Evolutionary conservation across 2,329 filamentous ascomycete genomes (phyloP), one percentile per base, ranked within the genome.

Genomic region (Cercospora sp.): DNA sequence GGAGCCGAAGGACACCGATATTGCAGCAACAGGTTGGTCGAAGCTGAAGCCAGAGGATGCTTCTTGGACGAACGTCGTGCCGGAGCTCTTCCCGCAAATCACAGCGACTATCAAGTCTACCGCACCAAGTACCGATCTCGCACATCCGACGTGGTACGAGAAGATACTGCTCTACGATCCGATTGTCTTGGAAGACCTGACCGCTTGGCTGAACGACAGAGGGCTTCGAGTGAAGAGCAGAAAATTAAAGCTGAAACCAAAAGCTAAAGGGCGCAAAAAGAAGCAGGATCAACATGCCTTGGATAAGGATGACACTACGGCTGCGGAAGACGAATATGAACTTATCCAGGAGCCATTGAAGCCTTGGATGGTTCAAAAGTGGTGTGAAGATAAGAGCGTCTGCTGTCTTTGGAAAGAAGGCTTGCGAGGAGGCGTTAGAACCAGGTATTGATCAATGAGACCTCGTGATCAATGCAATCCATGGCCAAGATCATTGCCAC

Each of bases 161-260:
- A 96, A 93, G 81, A 97, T 99, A 58, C 83, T 98, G 5, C 87
- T 98, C 77, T 98, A 96, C 77, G 94, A 98, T 74, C 93, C 94
- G 0, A 90, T 99, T 53, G 85, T 95, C 1, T 80, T 97, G 0
- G 94, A 98, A 79, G 93, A 97, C 72, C 82, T 99, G 13, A 87
- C 94, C 0, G 81, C 82, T 0, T 98, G 93, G 91, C 81, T 98
- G 16, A 97, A 97, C 51, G 71, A 59, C 3, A 70, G 78, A 61
- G 77, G 72, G 37, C 13, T 77, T 7, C 37, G 71, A 13, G 57
- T 75, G 5, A 71, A 74, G 69, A 66, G 65, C 8, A 65, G 62
- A 57, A 59, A 26, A 53, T 21, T 59, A 60, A 71, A 68, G 40
- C 9, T 43, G 28, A 71, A 70, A 66, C 40, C 63, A 45, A 71